phyloP scores from a whole-genome alignment of 2,329 filamentous ascomycete species.

The Emydomyces testavorans region DNA sequence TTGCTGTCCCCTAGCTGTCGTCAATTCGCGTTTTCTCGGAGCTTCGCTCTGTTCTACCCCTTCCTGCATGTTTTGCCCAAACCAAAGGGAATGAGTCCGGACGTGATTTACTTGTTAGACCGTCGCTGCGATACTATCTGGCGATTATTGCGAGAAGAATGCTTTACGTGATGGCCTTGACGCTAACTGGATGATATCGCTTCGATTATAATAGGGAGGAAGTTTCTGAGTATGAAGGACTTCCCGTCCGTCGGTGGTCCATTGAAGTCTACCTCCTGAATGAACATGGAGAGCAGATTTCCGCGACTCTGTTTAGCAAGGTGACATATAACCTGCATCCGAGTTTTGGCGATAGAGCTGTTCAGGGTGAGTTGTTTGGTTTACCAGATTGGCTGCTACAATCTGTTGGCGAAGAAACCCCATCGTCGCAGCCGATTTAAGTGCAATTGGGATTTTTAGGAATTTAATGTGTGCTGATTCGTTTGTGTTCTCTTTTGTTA shows the following conservation, averaged over 20 bases:
- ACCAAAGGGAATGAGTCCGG: neutral
- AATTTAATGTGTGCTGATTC: neutral
- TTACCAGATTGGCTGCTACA: too few relatives aligned
- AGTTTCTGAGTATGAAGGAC: conserved; percentile 69
- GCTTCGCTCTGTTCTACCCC: conserved; percentile 2
- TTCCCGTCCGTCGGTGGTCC: conserved; percentile 86
- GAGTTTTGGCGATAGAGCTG: conserved; percentile 69
- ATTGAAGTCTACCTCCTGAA: conserved; percentile 77
- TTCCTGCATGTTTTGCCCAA: neutral
- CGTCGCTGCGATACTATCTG: neutral
- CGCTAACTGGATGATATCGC: neutral
- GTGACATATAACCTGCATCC: conserved; percentile 88
- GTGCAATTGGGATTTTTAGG: neutral
- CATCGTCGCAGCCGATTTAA: neutral
- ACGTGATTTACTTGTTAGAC: neutral
- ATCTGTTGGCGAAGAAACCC: conserved; percentile 9
- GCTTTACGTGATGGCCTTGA: neutral
- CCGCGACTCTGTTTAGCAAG: conserved; percentile 80
- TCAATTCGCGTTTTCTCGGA: conserved; percentile 15
- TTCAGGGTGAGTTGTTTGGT: conserved; percentile 62
- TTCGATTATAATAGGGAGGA: conserved; percentile 45
- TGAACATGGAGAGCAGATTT: conserved; percentile 70
- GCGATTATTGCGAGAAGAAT: neutral
- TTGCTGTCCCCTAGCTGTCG: conserved; percentile 7
- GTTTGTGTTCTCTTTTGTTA: conserved; percentile 27